A percentile compares a stretch with the other conserved stretches of the same genome.
phyloP scores from a whole-genome alignment of 2,329 filamentous ascomycete genomes.

The Trichophyton benhamiae region DNA sequence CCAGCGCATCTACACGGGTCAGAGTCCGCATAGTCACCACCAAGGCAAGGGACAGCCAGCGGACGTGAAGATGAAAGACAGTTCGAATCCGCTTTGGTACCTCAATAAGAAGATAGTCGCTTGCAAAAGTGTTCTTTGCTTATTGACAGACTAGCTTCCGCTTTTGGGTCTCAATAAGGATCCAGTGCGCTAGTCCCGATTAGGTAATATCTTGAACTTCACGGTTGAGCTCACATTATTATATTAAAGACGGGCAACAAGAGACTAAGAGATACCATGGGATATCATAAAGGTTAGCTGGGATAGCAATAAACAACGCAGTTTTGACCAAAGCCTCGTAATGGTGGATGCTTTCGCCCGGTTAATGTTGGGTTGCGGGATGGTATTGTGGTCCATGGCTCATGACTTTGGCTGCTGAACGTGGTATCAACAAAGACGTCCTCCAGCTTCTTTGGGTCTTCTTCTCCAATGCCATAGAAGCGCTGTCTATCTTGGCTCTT shows the following conservation, averaged over 20 bases:
- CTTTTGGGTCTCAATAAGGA: constrained; percentile 12
- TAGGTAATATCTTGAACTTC: not conserved
- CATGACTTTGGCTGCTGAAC: not conserved
- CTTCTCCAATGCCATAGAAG: not conserved
- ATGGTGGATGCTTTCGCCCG: not conserved
- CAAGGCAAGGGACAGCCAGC: not conserved
- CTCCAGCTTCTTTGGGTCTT: not conserved
- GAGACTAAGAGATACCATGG: not conserved
- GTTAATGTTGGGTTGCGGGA: not conserved
- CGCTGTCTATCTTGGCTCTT: not conserved
- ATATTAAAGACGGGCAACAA: not conserved
- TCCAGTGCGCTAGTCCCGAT: constrained; percentile 4
- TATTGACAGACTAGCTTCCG: constrained; percentile 5
- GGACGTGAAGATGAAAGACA: not conserved
- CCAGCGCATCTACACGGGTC: not conserved
- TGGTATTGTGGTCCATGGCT: not conserved
- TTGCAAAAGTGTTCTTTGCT: constrained; percentile 4
- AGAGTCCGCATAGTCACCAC: not conserved
- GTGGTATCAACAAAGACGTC: not conserved
- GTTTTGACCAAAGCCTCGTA: not conserved
- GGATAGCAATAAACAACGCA: not conserved
- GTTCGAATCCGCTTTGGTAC: not conserved
- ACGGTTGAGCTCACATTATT: too few species aligned
- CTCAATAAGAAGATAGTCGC: constrained; percentile 6
- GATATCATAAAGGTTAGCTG: not conserved